A percentile compares a stretch with the other conserved stretches of the same genome.
Conservation (phyloP, 805 yeast genomes). For the Candida stauntonica region DNA sequence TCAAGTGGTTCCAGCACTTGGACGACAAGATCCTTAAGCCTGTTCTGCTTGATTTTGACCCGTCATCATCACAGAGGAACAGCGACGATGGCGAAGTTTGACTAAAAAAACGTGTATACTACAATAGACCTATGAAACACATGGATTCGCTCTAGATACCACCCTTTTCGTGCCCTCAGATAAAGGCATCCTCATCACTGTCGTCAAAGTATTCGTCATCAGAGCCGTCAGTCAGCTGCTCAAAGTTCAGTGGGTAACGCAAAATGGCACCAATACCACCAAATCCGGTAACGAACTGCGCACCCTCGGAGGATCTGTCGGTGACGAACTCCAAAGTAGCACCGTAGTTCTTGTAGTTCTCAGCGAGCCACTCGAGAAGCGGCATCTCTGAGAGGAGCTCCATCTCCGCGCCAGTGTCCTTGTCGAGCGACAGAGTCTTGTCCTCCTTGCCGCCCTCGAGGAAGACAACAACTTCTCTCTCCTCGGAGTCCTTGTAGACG, state of each 20-base stretch:
- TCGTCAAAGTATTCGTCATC: constrained; percentile 85
- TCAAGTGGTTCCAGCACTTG: constrained; percentile 88
- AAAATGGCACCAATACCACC: constrained; percentile 98
- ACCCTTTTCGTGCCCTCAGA: too few relatives aligned
- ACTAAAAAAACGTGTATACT: background rate
- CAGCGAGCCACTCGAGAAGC: constrained; percentile 96
- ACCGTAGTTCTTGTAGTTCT: constrained; percentile 90
- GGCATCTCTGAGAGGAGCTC: constrained; percentile 82
- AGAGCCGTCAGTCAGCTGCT: constrained; percentile 87
- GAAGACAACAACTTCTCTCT: constrained; percentile 66
- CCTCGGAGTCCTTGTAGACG: constrained; percentile 79
- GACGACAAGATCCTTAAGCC: constrained; percentile 95
- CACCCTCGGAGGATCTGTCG: constrained; percentile 96
- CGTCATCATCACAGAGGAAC: constrained; percentile 12
- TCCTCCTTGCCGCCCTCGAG: constrained; percentile 70
- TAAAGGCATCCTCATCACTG: constrained; percentile 31
- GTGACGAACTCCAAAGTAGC: constrained; percentile 95
- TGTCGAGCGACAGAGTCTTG: constrained; percentile 74
- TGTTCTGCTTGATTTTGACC: constrained; percentile 63
- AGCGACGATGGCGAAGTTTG: constrained; percentile 13
- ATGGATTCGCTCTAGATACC: too few relatives aligned
- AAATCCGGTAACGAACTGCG: constrained; percentile 95
- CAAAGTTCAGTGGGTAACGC: constrained; percentile 96
- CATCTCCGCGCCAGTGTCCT: constrained; percentile 85
- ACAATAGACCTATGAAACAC: background rate